Percentiles rank a stretch among this genome's conserved stretches.
Conservation (phyloP, 2,329 filamentous ascomycete species). For the Sporothrix curviconia region DNA sequence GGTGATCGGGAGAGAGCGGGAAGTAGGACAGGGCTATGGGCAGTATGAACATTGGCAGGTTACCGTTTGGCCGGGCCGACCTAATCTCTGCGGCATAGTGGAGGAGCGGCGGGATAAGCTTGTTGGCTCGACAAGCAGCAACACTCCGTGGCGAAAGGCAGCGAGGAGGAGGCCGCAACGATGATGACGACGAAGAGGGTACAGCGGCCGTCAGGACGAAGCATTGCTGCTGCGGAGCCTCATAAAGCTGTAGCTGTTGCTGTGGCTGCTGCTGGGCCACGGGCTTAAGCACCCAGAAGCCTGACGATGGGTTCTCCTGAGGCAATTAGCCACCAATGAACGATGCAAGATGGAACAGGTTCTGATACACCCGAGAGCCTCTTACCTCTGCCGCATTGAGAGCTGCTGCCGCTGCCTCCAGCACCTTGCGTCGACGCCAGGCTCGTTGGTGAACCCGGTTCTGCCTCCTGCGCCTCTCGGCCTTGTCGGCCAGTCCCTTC, state of each 20-base stretch:
- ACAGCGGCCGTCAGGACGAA: background rate
- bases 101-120: background rate
- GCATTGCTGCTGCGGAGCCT: background rate
- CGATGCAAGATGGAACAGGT: too few species aligned
- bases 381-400: background rate
- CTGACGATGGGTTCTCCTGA: background rate
- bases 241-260: background rate
- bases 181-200: background rate
- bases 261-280: background rate
- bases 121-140: too few species aligned
- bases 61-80: background rate
- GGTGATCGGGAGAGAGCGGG: constrained; percentile 18
- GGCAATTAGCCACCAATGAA: background rate
- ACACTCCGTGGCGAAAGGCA: background rate
- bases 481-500: constrained; percentile 11
- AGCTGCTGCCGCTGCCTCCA: background rate
- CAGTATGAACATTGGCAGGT: background rate
- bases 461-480: constrained; percentile 17
- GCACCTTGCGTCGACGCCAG: constrained; percentile 12
- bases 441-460: constrained; percentile 18
- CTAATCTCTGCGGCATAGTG: background rate
- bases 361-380: too few species aligned
- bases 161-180: background rate
- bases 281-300: constrained; percentile 13
- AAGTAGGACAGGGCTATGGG: constrained; percentile 2